Base-by-base conservation (phyloP, 352 stramenopile species). In the Pythium myriotylum region DNA sequence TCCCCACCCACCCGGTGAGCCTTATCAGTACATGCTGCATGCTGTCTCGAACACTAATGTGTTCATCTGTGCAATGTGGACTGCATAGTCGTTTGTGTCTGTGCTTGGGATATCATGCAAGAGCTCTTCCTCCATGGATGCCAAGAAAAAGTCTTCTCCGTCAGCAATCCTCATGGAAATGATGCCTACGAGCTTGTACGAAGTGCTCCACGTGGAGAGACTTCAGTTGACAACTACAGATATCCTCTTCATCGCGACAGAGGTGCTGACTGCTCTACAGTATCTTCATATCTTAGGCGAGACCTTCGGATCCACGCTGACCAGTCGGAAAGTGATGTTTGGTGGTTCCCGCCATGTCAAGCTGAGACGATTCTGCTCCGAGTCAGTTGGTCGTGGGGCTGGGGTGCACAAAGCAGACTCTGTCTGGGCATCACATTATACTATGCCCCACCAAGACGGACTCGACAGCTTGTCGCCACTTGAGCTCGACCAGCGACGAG, bases 311-410 rank as follows among this genome's bases (percentile, higher is more conserved):
- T 65, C 66, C 14, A 79, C 68, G 22, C 68, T 91, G 20, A 89
- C 81, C n/a, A 93, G 84, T 67, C 72, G 73, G 16, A 87, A 86
- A 51, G 80, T 91, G 14, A 80, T 91, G 69, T 41, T 93, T 20
- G 57, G 72, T 12, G 60, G 75, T 26, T 32, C 24, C 7, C 61
- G 62, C 2, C 41, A 62, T 3, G 53, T 90, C 42, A 90, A 88
- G 43, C 27, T 91, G 3, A 68, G 81, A 19, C 77, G 74, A 27
- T 88, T 87, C 68, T 72, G 77, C 17, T 39, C 70, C 3, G 77
- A 91, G 54, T 49, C 76, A 37, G 42, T 77, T 20, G 65, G 55
- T 4, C 48, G 59, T 9, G 69, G 73, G 37, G 65, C 62, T 22
- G n/a, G 37, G 39, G 24, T 39, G 37, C 17, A 40, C 24, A 23